Percentiles rank a stretch among this genome's conserved stretches.
Conservation (phyloP, 768 basidiomycete species). For the Lentinula aciculospora region DNA sequence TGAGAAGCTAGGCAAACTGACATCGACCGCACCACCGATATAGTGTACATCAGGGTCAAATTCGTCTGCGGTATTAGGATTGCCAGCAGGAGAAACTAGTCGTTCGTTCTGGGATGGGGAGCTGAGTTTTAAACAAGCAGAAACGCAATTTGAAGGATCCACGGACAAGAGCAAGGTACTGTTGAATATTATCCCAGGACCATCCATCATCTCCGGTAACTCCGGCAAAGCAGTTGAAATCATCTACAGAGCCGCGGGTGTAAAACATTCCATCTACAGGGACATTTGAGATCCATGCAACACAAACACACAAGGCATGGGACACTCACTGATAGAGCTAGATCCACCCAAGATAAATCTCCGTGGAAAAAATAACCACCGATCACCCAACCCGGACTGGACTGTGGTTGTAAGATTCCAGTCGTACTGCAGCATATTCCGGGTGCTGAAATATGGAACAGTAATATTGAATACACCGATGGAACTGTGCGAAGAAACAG, state of each 20-base stretch:
- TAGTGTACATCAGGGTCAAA: conserved; percentile 27
- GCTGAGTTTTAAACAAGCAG: not conserved
- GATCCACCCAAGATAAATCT: conserved; percentile 16
- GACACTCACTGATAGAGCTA: conserved; percentile 12
- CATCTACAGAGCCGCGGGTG: conserved; percentile 15
- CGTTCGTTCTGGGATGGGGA: conserved; percentile 24
- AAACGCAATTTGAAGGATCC: not conserved
- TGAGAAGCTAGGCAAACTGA: conserved; percentile 22
- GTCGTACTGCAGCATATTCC: not conserved
- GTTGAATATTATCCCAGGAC: conserved; percentile 17
- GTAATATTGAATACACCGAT: conserved; percentile 5
- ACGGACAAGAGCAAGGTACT: conserved; percentile 13
- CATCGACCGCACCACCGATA: conserved; percentile 18
- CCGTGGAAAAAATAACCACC: conserved; percentile 12
- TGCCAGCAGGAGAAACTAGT: conserved; percentile 22
- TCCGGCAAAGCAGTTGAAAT: conserved; percentile 15
- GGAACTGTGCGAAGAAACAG: not conserved
- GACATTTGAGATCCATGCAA: not conserved
- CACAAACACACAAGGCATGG: not conserved
- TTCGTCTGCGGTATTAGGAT: conserved; percentile 25
- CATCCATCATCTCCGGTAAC: conserved; percentile 16
- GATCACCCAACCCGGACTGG: conserved; percentile 12
- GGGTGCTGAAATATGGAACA: not conserved
- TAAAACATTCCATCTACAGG: conserved; percentile 14
- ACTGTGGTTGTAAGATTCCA: conserved; percentile 17